phyloP scores from a whole-genome alignment of 768 basidiomycete species.

The Pholiota conissans region DNA sequence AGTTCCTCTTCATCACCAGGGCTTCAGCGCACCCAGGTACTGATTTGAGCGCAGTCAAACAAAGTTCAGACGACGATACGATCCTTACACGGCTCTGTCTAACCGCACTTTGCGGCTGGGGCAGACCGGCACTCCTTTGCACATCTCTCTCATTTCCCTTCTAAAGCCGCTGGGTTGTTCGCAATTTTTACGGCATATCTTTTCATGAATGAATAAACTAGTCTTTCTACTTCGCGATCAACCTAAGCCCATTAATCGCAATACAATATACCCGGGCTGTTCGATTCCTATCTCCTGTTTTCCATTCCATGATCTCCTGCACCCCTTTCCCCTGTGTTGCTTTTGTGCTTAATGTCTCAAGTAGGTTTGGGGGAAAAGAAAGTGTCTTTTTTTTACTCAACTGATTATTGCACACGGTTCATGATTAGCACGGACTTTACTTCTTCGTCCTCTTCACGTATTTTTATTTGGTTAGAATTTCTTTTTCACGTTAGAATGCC shows the following conservation, averaged over 20 bases:
- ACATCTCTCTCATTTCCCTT: constrained; percentile 17
- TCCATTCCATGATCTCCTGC: background rate
- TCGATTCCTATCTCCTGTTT: background rate
- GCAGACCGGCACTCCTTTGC: constrained; percentile 20
- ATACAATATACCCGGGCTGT: constrained; percentile 19
- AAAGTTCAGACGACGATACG: background rate
- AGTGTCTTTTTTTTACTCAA: background rate
- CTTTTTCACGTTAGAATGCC: constrained; percentile 9
- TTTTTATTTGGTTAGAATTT: constrained; percentile 1
- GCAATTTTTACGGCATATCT: constrained; percentile 21
- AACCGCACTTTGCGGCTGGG: constrained; percentile 4
- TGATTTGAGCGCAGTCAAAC: constrained; percentile 10
- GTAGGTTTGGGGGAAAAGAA: background rate
- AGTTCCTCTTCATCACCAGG: constrained; percentile 65
- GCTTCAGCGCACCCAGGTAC: constrained; percentile 22
- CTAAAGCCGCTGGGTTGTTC: constrained; percentile 31
- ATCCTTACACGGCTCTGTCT: constrained; percentile 10
- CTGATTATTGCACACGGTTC: background rate
- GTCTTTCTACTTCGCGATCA: background rate
- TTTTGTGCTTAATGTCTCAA: background rate
- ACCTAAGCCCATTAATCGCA: constrained; percentile 7
- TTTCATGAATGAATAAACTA: constrained; percentile 17
- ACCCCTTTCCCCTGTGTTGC: background rate
- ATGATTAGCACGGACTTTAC: background rate
- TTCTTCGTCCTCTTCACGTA: background rate